A percentile compares a stretch with the other conserved stretches of the same genome.
Conservation (phyloP, 129 eudicot genomes). For the Deinandra increscens region DNA sequence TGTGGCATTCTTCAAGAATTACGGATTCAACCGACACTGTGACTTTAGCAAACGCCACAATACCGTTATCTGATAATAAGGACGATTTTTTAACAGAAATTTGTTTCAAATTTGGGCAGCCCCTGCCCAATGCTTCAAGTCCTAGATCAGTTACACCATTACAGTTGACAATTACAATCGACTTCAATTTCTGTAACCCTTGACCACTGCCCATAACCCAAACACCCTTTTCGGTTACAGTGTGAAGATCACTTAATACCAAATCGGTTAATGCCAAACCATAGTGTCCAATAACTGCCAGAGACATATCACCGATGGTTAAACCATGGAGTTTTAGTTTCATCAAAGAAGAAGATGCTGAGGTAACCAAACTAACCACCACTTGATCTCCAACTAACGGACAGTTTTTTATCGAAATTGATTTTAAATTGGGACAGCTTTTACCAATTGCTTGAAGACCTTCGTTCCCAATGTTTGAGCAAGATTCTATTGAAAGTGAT, state of each 20-base stretch:
- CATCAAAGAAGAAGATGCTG: conserved; percentile 41
- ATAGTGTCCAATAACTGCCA: conserved; percentile 78
- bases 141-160: conserved; percentile 72
- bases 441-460: conserved; percentile 60
- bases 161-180: conserved; percentile 48
- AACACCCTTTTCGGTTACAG: conserved; percentile 73
- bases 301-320: conserved; percentile 59
- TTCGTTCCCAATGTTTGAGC: conserved; percentile 58
- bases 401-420: conserved; percentile 58
- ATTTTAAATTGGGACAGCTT: conserved; percentile 55
- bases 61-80: conserved; percentile 63
- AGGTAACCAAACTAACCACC: conserved; percentile 54
- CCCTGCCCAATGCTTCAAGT: conserved; percentile 64
- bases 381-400: conserved; percentile 73
- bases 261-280: conserved; percentile 65
- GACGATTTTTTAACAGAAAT: conserved; percentile 44
- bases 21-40: conserved; percentile 52
- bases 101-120: conserved; percentile 65
- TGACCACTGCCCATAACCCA: conserved; percentile 94
- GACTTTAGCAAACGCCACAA: conserved; percentile 56
- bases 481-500: conserved; percentile 61
- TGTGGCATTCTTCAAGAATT: conserved; percentile 75
- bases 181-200: conserved; percentile 60
- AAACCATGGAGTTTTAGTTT: conserved; percentile 55
- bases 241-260: conserved; percentile 41